A percentile compares a stretch with the other conserved stretches of the same genome.
phyloP scores from a whole-genome alignment of 202 grass and related monocot genomes.

The Sporobolus alterniflorus region DNA sequence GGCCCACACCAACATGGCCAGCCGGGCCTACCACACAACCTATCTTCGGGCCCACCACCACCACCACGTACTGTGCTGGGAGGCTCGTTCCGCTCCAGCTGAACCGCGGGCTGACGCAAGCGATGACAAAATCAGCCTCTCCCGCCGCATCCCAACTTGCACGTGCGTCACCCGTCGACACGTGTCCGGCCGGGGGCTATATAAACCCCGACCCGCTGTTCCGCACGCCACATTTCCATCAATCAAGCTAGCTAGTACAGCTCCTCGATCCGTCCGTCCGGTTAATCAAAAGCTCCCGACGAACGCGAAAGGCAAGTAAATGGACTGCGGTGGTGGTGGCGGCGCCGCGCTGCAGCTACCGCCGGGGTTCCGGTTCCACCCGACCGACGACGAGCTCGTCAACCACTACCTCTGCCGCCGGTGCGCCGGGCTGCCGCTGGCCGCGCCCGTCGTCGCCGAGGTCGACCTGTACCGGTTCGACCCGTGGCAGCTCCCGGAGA shows the following conservation, averaged over 20 bases:
- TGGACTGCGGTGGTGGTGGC: slow-evolving; percentile 73
- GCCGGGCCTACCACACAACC: too few species aligned
- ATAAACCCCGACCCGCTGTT: too few species aligned
- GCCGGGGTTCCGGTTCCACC: slow-evolving; percentile 95
- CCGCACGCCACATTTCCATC: too few species aligned
- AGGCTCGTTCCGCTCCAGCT: too few species aligned
- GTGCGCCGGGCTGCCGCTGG: slow-evolving; percentile 64
- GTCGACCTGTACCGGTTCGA: slow-evolving; percentile 87
- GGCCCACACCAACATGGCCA: too few species aligned
- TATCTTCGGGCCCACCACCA: too few species aligned
- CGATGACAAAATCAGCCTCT: slow-evolving; percentile 48
- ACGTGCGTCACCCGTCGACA: slow-evolving; percentile 51
- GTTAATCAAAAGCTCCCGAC: too few species aligned
- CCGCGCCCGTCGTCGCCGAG: slow-evolving; percentile 72
- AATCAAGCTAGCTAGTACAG: too few species aligned
- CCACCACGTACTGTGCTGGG: too few species aligned
- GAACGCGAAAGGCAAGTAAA: not conserved
- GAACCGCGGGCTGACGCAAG: slow-evolving; percentile 67
- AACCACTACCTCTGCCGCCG: slow-evolving; percentile 82
- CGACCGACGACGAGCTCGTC: slow-evolving; percentile 91
- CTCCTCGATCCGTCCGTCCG: too few species aligned
- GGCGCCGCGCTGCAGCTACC: slow-evolving; percentile 66
- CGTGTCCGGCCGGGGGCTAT: not conserved
- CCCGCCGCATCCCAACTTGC: slow-evolving; percentile 11
- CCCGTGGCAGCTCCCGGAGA: slow-evolving; percentile 67